Conservation (phyloP, 2,329 filamentous ascomycete species). For the Lasiodiplodia hormozganensis region DNA sequence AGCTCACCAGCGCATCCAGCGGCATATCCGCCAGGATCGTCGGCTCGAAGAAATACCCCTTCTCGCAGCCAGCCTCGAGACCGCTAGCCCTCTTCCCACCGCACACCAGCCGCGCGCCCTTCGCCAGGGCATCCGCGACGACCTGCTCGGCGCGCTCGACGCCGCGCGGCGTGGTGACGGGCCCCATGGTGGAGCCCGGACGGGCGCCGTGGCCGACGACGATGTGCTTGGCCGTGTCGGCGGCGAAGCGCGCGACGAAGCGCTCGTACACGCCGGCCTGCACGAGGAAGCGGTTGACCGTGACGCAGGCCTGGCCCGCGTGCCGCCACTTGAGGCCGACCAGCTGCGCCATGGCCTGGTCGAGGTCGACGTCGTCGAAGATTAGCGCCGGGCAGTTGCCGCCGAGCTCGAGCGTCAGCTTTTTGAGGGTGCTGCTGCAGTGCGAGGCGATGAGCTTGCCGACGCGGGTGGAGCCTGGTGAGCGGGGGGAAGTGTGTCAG, state of each 20-base stretch:
- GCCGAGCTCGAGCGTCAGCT: constrained; percentile 68
- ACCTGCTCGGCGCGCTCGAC: constrained; percentile 65
- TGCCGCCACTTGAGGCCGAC: constrained; percentile 63
- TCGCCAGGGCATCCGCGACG: constrained; percentile 68
- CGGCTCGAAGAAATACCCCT: constrained; percentile 73
- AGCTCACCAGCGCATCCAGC: constrained; percentile 61
- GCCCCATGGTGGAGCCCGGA: constrained; percentile 65
- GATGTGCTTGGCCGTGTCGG: constrained; percentile 58
- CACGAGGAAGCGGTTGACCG: constrained; percentile 70
- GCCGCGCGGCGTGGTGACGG: constrained; percentile 63
- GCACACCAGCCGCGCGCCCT: constrained; percentile 67
- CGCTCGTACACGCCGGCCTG: constrained; percentile 67
- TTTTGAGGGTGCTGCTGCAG: constrained; percentile 67
- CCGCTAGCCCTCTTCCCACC: constrained; percentile 61
- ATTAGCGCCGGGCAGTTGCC: constrained; percentile 71
- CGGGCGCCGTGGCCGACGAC: constrained; percentile 68
- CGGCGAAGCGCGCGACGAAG: constrained; percentile 62
- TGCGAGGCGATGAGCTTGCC: constrained; percentile 68
- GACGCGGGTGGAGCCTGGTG: constrained; percentile 58
- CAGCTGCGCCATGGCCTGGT: constrained; percentile 57
- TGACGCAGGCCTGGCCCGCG: constrained; percentile 70
- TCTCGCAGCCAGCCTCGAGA: constrained; percentile 32
- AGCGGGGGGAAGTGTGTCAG: neutral
- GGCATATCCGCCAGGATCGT: constrained; percentile 69
- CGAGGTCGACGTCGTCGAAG: constrained; percentile 69